These are phyloP conservation scores for Wickerhamiella allomyrinae DNA, from an alignment of 805 yeast genomes.

Conservation along the genomic window DNA sequence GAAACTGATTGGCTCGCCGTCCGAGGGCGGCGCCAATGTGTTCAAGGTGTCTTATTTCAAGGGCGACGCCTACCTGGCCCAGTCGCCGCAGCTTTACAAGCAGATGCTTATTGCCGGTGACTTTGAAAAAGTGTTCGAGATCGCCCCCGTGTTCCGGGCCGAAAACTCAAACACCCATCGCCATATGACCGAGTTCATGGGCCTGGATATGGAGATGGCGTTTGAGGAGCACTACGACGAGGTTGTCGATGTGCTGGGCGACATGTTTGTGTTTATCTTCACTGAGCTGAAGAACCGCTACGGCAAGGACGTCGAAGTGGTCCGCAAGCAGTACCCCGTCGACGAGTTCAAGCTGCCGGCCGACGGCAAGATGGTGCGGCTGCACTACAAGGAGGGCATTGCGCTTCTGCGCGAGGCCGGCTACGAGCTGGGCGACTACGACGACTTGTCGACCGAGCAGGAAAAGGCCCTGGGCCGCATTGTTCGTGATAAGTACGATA, in stretches of 20 bases:
- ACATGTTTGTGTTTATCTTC: constrained; percentile 79
- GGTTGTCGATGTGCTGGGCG: constrained; percentile 47
- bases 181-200: constrained; percentile 97
- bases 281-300: constrained; percentile 66
- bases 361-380: constrained; percentile 83
- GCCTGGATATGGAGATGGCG: constrained; percentile 95
- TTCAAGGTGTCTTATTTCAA: constrained; percentile 90
- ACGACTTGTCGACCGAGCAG: constrained; percentile 85
- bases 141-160: constrained; percentile 97
- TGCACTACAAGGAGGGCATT: constrained; percentile 85
- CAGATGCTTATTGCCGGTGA: constrained; percentile 97
- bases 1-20: constrained; percentile 84
- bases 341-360: constrained; percentile 93
- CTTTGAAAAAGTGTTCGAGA: constrained; percentile 89
- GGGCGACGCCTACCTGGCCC: constrained; percentile 85
- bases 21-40: constrained; percentile 97
- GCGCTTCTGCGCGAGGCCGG: constrained; percentile 76
- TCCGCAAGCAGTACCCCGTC: constrained; percentile 90
- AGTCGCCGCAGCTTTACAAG: constrained; percentile 95
- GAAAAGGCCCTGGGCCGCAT: constrained; percentile 86
- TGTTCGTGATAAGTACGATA: constrained; percentile 85
- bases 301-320: constrained; percentile 71
- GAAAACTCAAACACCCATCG: constrained; percentile 98
- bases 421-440: constrained; percentile 61
- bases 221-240: constrained; percentile 98